Evolutionary conservation across 2,329 filamentous ascomycete genomes (phyloP).

Genomic region (Apiospora koreana): DNA sequence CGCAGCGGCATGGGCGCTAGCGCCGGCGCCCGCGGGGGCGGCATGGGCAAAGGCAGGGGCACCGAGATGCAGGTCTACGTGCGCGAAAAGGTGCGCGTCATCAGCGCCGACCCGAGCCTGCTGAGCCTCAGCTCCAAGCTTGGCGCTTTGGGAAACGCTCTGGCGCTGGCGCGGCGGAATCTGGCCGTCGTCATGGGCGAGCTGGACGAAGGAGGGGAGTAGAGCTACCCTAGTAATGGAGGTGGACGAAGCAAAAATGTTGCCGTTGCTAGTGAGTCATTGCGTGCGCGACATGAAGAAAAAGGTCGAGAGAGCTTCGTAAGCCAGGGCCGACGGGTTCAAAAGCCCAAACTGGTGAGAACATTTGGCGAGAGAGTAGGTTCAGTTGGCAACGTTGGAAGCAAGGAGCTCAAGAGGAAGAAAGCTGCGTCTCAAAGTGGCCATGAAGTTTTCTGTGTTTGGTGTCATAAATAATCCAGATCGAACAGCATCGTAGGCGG

Average conservation of each 20-base stretch:
- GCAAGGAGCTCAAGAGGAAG: not conserved
- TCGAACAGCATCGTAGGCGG: not conserved
- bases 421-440: not conserved
- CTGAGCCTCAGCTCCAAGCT: slow-evolving; percentile 84
- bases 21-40: slow-evolving; percentile 15
- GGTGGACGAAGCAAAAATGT: not conserved
- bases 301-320: not conserved
- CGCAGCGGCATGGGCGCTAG: slow-evolving; percentile 6
- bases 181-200: slow-evolving; percentile 77
- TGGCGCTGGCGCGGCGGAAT: slow-evolving; percentile 70
- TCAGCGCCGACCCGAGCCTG: slow-evolving; percentile 84
- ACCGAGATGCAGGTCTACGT: slow-evolving; percentile 71
- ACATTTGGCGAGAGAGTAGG: not conserved
- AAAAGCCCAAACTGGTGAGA: not conserved
- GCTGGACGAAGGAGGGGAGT: slow-evolving; percentile 33
- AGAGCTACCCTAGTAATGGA: not conserved
- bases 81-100: slow-evolving; percentile 84
- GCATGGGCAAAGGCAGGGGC: slow-evolving; percentile 13
- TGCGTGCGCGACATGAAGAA: not conserved
- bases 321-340: not conserved
- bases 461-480: not conserved
- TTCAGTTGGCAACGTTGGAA: no score
- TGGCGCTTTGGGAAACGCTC: slow-evolving; percentile 71
- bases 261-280: not conserved
- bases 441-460: not conserved